Evolutionary conservation across 768 basidiomycete species (phyloP).

Genomic region (Agrocybe praecox): DNA sequence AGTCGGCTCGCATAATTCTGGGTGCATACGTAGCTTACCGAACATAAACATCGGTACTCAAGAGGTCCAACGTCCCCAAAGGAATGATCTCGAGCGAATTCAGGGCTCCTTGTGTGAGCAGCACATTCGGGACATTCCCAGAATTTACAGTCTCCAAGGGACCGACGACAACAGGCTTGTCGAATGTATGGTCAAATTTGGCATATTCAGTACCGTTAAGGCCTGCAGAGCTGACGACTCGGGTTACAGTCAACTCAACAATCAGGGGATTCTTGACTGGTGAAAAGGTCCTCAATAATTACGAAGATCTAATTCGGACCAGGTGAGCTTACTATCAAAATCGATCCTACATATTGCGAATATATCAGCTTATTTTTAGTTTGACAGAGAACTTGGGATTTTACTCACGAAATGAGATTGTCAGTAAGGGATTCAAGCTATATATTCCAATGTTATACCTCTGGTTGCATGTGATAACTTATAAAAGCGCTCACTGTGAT

Average conservation of each 20-base stretch:
- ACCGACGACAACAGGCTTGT: constrained; percentile 49
- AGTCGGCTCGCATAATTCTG: not conserved
- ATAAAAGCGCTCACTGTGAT: constrained; percentile 30
- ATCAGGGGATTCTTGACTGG: constrained; percentile 41
- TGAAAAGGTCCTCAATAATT: not conserved
- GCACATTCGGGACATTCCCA: constrained; percentile 55
- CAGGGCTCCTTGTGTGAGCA: constrained; percentile 51
- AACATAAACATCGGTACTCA: constrained; percentile 34
- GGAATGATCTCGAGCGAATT: constrained; percentile 56
- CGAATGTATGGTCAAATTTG: constrained; percentile 58
- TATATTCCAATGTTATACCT: not conserved
- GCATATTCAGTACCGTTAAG: constrained; percentile 57
- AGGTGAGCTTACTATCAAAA: constrained; percentile 29
- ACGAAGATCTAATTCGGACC: not conserved
- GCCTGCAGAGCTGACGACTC: constrained; percentile 42
- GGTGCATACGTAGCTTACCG: constrained; percentile 25
- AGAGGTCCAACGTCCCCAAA: constrained; percentile 51
- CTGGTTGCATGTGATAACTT: not conserved
- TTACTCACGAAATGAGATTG: constrained; percentile 36
- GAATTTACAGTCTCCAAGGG: constrained; percentile 52
- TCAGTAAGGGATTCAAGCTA: constrained; percentile 35
- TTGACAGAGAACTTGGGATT: not conserved
- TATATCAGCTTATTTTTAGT: not conserved
- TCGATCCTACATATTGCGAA: constrained; percentile 22
- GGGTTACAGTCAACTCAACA: constrained; percentile 44